A percentile compares a stretch with the other conserved stretches of the same genome.
Evolutionary conservation across 805 yeast species (phyloP).

Genomic region (Zygotorulaspora chibaensis): DNA sequence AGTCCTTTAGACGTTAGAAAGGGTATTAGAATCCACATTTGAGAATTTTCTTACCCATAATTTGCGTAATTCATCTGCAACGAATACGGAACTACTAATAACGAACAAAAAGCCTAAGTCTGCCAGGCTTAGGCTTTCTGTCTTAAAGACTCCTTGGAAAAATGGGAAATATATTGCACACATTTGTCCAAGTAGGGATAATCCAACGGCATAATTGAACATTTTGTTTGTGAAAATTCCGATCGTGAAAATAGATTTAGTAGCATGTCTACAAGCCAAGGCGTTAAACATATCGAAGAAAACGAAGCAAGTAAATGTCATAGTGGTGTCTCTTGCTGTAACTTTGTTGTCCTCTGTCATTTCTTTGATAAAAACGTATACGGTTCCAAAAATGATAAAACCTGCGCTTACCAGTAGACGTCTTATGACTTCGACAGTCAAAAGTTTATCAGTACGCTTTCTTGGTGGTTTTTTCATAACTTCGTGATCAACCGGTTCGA

Average conservation of each 20-base stretch:
- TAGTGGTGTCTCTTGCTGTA: conserved; percentile 94
- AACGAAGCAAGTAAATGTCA: conserved; percentile 98
- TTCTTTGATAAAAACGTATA: conserved; percentile 79
- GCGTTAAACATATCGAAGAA: conserved; percentile 97
- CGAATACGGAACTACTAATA: conserved; percentile 75
- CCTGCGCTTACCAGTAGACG: conserved; percentile 74
- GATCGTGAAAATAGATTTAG: conserved; percentile 76
- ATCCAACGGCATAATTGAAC: conserved; percentile 90
- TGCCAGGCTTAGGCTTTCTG: conserved; percentile 74
- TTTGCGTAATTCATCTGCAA: conserved; percentile 82
- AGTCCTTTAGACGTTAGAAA: conserved; percentile 19
- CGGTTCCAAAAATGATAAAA: conserved; percentile 79
- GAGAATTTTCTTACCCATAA: conserved; percentile 29
- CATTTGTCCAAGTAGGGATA: conserved; percentile 83
- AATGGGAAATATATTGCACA: conserved; percentile 93
- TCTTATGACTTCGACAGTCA: conserved; percentile 63
- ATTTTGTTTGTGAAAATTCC: conserved; percentile 76
- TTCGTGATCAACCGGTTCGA: conserved; percentile 93
- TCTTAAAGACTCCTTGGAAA: conserved; percentile 88
- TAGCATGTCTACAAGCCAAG: conserved; percentile 81
- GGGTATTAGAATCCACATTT: conserved; percentile 15
- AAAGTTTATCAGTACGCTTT: conserved; percentile 75
- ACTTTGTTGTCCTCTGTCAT: conserved; percentile 74
- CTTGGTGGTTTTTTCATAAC: conserved; percentile 98
- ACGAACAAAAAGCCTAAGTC: conserved; percentile 63